Evolutionary conservation across 495 filamentous ascomycete genomes (phyloP).

Genomic region (Aspergillus homomorphus): DNA sequence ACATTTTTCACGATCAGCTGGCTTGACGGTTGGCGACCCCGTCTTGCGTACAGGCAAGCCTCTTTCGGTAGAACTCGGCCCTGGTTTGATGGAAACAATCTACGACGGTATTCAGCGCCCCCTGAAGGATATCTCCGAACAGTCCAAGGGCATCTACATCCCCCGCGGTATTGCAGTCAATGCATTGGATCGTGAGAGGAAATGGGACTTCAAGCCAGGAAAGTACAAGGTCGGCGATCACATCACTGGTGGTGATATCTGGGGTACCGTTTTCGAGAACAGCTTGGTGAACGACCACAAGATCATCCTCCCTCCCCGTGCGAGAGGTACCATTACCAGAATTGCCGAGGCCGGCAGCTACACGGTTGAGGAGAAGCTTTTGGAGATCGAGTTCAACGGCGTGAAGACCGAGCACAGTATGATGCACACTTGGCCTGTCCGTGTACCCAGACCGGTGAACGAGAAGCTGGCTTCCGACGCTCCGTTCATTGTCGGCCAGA

Average conservation of each 20-base stretch:
- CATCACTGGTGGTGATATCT: slow-evolving; percentile 93
- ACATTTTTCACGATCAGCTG: slow-evolving; percentile 53
- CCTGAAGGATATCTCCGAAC: slow-evolving; percentile 73
- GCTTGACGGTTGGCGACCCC: slow-evolving; percentile 93
- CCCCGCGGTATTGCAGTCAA: slow-evolving; percentile 91
- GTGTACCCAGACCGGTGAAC: slow-evolving; percentile 83
- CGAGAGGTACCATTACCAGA: slow-evolving; percentile 84
- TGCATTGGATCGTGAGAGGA: slow-evolving; percentile 78
- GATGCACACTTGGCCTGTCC: slow-evolving; percentile 99
- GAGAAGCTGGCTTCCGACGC: slow-evolving; percentile 85
- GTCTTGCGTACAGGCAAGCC: slow-evolving; percentile 89
- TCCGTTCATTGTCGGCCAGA: slow-evolving; percentile 93
- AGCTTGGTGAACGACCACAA: slow-evolving; percentile 92
- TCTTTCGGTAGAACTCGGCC: slow-evolving; percentile 93
- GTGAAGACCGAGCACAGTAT: slow-evolving; percentile 88
- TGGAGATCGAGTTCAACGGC: slow-evolving; percentile 96
- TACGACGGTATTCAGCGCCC: slow-evolving; percentile 99
- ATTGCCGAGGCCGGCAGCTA: slow-evolving; percentile 88
- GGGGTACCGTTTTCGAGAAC: slow-evolving; percentile 93
- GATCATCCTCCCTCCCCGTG: slow-evolving; percentile 89
- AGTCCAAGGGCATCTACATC: slow-evolving; percentile 88
- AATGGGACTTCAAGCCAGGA: slow-evolving; percentile 91
- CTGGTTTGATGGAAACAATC: slow-evolving; percentile 97
- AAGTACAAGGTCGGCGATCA: slow-evolving; percentile 91
- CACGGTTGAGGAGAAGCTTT: slow-evolving; percentile 88